Evolutionary conservation across 768 basidiomycete genomes (phyloP).

Genomic region (Sporobolomyces phaffii): DNA sequence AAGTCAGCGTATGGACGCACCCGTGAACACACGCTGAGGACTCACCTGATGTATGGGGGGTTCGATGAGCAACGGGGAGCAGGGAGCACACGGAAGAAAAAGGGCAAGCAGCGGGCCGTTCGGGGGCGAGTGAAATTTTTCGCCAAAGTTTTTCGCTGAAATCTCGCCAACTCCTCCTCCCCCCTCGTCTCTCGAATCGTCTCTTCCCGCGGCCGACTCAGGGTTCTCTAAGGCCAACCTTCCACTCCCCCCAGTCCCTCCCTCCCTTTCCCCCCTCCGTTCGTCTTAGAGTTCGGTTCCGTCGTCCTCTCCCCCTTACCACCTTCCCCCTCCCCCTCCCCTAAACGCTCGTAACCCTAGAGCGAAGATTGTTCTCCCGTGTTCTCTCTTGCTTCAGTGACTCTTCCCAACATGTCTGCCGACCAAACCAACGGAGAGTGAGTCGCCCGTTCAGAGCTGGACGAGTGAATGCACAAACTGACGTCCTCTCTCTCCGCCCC

Average conservation of each 20-base stretch:
- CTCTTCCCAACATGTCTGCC: slow-evolving; percentile 9
- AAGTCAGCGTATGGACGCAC: neutral
- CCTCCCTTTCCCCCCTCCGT: neutral
- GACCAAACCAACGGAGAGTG: slow-evolving; percentile 24
- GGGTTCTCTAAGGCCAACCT: slow-evolving; percentile 13
- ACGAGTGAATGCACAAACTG: too few relatives aligned
- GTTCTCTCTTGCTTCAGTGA: neutral
- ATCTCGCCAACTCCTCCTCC: neutral
- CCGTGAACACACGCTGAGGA: neutral
- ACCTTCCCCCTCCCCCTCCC: neutral
- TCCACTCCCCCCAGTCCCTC: slow-evolving; percentile 12
- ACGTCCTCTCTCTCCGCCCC: neutral
- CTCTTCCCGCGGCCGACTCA: neutral
- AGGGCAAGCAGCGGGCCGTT: neutral
- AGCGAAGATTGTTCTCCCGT: slow-evolving; percentile 20
- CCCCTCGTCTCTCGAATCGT: neutral
- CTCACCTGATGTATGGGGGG: neutral
- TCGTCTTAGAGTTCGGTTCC: neutral
- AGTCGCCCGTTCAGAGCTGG: neutral
- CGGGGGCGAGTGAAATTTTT: neutral
- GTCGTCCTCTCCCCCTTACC: neutral
- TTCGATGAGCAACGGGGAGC: slow-evolving; percentile 7
- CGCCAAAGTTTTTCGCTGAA: neutral
- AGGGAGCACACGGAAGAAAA: neutral
- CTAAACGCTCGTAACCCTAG: slow-evolving; percentile 25